Conservation (phyloP, 2,329 filamentous ascomycete genomes). For the Exophiala alcalophila region DNA sequence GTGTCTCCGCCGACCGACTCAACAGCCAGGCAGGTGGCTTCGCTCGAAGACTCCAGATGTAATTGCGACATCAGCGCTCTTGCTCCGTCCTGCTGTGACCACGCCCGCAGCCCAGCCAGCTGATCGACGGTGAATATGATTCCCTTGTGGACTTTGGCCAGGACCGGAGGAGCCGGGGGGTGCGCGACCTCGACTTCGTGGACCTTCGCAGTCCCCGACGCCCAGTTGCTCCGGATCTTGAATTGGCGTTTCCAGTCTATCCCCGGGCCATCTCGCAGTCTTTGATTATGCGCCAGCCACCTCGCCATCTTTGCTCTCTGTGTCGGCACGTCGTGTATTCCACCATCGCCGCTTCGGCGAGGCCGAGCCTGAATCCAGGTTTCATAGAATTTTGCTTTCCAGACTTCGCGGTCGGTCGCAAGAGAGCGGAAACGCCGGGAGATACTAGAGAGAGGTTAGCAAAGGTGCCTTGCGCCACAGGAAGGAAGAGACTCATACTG, state of each 20-base stretch:
- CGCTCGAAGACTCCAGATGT: conserved; percentile 27
- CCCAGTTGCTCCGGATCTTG: conserved; percentile 87
- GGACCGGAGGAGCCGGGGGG: conserved; percentile 55
- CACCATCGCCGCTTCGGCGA: conserved; percentile 24
- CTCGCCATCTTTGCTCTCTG: conserved; percentile 57
- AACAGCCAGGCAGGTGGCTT: conserved; percentile 64
- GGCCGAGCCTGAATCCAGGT: conserved; percentile 48
- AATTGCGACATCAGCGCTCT: conserved; percentile 57
- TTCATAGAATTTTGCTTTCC: conserved; percentile 84
- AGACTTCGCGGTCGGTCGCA: conserved; percentile 78
- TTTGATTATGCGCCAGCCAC: conserved; percentile 61
- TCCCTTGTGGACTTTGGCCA: conserved; percentile 75
- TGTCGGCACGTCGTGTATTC: conserved; percentile 4
- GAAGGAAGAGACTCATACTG: conserved; percentile 44
- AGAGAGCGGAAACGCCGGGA: conserved; percentile 73
- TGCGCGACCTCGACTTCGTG: conserved; percentile 68
- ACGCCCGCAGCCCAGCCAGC: conserved; percentile 68
- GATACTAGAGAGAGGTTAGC: conserved; percentile 52
- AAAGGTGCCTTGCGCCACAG: not conserved
- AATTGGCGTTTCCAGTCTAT: conserved; percentile 88
- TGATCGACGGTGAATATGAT: conserved; percentile 74
- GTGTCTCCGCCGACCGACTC: conserved; percentile 52
- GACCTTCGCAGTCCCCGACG: conserved; percentile 73
- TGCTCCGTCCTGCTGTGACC: conserved; percentile 63
- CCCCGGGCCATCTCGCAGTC: conserved; percentile 49